Base-by-base conservation (phyloP, 768 basidiomycete species). In the Mycena olivaceomarginata region DNA sequence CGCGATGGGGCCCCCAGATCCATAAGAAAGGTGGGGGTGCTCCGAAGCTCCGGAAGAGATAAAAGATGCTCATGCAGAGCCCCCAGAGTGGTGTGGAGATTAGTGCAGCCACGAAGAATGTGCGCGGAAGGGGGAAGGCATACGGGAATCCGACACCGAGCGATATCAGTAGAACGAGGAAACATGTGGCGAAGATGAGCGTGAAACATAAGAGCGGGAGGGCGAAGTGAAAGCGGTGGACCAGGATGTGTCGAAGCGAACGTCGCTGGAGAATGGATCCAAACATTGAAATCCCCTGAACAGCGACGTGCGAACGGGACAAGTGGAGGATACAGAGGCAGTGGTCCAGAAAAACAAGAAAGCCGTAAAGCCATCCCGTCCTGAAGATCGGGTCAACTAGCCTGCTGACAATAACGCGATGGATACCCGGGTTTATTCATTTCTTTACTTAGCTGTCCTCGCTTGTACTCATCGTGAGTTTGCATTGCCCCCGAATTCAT, bases 171-270 rank as follows among this genome's bases (percentile, higher is more conserved):
- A 39, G 13, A 20, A 62, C 15, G 2, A 40, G 8, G 39, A 2
- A 62, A 15, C 60, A 62, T 2, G 37, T 9, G 10, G 60, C 39
- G 16, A 62, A 10, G 22, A 62, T 62, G 60, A 40, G 20, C 1
- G 60, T 12, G 37, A 62, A 62, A 40, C 15, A 62, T 40, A 62
- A 16, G 60, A 62, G 31, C 15, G 60, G 60, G 60, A 62, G 31
- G 20, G 31, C 20, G 60, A 62, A 40, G 16, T 62, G 60, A 5
- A 16, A 15, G 60, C 60, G 60, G 18, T 62, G 15, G 22, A 62
- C 18, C 7, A 40, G 22, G 1, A 56, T 5, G 60, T 31, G 60
- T 6, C 16, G 31, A 40, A 40, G 53, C 8, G 53, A 22, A 5
- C 53, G 53, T 6, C 53, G 53, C 11, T 56, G 53, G 53, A 56